Evolutionary conservation across 192 early-diverging fungal genomes (phyloP), one percentile per base, ranked within the genome.

Genomic region (Entrophospora sp.): DNA sequence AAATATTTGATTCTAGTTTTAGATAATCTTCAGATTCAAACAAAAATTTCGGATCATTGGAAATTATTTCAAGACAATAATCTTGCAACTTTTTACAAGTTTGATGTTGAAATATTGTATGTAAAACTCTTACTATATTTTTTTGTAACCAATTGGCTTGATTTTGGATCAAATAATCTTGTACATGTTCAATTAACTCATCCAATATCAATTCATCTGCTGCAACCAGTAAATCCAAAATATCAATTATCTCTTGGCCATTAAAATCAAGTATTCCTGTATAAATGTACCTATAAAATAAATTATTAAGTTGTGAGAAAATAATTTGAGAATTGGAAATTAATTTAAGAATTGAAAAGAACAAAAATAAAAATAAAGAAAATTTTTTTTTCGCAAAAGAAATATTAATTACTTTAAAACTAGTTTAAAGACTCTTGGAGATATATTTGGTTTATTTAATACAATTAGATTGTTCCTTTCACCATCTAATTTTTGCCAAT

Each of bases 141-240:
- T 46, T 6, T 45, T n/a, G 14, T 16, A 44, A 6, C 60, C 60
- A 62, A 22, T 3, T 8, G 2, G 16, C 4, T 31, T 28, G 40
- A n/a, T 62, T 34, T 45, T 62, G 25, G 16, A 62, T 62, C 12
- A 62, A 31, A 45, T 62, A 18, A 38, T 62, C 60, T 62, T 62
- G 60, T 10, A 62, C 30, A 30, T 62, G 30, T 20, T 43, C 27
- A 32, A 62, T 27, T 44, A 62, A 20, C 27, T 43, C 18, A 0
- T 43, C 25, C 9, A 62, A 27, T n/a, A 45, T 38, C 1, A 62
- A 20, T 32, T 62, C 43, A 32, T 62, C 60, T 16, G 60, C 38
- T 1, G 43, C 60, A 44, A 62, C 42, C 25, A 62, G 32, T 28
- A 31, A n/a, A 6, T n/a, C 60, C 25, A 62, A 42, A 46, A 62